Evolutionary conservation across 306 rosid species (phyloP).

Genomic region (Biancaea sappan): DNA sequence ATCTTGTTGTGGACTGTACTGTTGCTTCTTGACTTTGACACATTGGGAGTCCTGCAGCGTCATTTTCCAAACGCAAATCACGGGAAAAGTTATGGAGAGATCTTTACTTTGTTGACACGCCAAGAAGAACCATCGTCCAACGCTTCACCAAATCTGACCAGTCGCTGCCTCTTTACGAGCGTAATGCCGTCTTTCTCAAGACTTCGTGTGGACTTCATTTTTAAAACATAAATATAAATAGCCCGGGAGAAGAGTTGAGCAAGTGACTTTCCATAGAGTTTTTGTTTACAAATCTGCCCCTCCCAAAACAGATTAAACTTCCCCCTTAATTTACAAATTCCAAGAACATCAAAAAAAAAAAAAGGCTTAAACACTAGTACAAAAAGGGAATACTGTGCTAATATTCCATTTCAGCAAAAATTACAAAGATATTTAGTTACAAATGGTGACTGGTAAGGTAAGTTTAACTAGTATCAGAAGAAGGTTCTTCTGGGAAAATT

Average conservation of each 20-base stretch:
- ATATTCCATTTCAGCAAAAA: neutral
- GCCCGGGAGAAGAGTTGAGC: no score
- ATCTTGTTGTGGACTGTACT: constrained; percentile 15
- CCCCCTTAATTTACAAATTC: neutral
- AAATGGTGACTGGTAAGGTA: neutral
- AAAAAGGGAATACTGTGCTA: neutral
- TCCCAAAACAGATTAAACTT: neutral
- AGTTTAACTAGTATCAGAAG: neutral
- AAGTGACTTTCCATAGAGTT: neutral
- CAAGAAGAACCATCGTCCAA: neutral
- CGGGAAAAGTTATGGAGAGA: constrained; percentile 28
- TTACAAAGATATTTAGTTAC: constrained; percentile 5
- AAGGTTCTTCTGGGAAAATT: neutral
- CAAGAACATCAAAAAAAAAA: neutral
- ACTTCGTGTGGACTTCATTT: no score
- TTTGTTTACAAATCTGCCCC: neutral
- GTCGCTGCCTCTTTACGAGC: neutral
- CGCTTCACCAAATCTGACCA: neutral
- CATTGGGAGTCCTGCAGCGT: constrained; percentile 3
- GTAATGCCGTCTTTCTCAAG: no score
- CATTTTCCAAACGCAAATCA: constrained; percentile 34
- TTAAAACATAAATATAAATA: no score
- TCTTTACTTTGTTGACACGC: constrained; percentile 14
- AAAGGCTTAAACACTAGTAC: no score
- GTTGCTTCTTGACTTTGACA: constrained; percentile 1